These are phyloP conservation scores for Pichia pseudocactophila DNA, from an alignment of 805 yeast species.

Conservation along the genomic window DNA sequence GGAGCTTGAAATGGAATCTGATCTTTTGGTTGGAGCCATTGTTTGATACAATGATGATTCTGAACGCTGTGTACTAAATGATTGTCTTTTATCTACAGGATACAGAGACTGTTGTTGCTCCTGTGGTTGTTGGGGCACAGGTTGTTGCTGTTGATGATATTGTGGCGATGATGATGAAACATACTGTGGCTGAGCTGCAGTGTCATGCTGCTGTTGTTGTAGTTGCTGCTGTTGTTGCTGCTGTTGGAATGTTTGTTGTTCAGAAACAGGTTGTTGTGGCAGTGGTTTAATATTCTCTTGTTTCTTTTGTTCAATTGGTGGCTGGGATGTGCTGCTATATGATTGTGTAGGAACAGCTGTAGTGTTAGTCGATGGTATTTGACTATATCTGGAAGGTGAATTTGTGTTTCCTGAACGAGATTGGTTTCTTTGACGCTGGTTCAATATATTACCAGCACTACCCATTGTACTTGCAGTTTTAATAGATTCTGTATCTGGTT, in stretches of 20 bases:
- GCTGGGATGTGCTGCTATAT: neutral
- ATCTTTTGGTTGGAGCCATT: conserved; percentile 26
- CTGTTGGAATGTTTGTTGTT: neutral
- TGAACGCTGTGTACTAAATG: conserved; percentile 1
- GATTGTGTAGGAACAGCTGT: neutral
- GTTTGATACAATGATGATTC: conserved; percentile 13
- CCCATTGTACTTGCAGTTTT: conserved; percentile 13
- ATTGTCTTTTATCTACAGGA: neutral
- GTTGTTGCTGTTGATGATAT: neutral
- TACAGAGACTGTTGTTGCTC: neutral
- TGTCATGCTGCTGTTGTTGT: neutral
- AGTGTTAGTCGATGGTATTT: neutral
- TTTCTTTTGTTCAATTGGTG: neutral
- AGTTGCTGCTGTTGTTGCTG: neutral
- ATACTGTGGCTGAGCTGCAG: conserved; percentile 1
- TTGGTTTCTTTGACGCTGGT: conserved; percentile 10
- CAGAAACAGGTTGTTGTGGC: conserved; percentile 1
- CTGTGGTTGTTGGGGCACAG: neutral
- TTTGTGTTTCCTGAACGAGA: conserved; percentile 5
- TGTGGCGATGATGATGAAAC: conserved; percentile 1
- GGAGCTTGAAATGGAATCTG: conserved; percentile 19
- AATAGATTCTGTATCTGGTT: conserved; percentile 27
- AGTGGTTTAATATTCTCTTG: conserved; percentile 1
- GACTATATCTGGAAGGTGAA: neutral
- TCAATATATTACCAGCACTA: conserved; percentile 2